Evolutionary conservation across 306 rosid genomes (phyloP), one percentile per base, ranked within the genome.

Genomic region (Vigna trinervia): DNA sequence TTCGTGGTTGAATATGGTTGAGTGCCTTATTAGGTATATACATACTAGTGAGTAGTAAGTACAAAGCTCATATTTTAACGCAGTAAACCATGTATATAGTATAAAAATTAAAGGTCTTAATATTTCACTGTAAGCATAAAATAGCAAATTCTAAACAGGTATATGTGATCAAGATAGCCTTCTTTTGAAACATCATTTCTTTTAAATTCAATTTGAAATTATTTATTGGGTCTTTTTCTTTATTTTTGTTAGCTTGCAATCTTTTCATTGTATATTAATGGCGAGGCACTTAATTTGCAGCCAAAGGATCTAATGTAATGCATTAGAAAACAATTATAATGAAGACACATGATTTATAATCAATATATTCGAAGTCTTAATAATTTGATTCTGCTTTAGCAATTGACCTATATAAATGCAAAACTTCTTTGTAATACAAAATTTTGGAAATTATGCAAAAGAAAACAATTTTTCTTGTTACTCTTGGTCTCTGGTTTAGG

Each of bases 391-490:
- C 41, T 60, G 66, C 43, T 13, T 60, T 12, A 30, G 14, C 66
- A 5, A 14, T 20, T 30, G 66, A 30, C 41, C 15, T 34, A 15
- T 13, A 56, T 54, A 54, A 54, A 30, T 56, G 61, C 22, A 22
- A 3, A 56, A 56, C 61, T 57, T 23, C 63, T 23, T 30, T 57
- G 63, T 57, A 57, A 57, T 57, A 23, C 34, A 32, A 73, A 39
- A 39, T 39, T 23, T 73, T 73, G 57, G 69, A 41, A 41, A 43
- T 28, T 58, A 57, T 26, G 38, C 46, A 54, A 13, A 71, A 26
- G 3, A 19, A 62, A 6, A 4, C 36, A 34, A 7, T 53, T 71
- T 38, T 72, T 72, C 48, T 17, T 71, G 63, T 36, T 71, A 61
- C 22, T 62, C 26, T 38, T 1, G 26, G 17, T 78, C 23, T 15